These are phyloP conservation scores for Alternaria sp. DNA, from an alignment of 2,329 filamentous ascomycete species.

Conservation along the genomic window DNA sequence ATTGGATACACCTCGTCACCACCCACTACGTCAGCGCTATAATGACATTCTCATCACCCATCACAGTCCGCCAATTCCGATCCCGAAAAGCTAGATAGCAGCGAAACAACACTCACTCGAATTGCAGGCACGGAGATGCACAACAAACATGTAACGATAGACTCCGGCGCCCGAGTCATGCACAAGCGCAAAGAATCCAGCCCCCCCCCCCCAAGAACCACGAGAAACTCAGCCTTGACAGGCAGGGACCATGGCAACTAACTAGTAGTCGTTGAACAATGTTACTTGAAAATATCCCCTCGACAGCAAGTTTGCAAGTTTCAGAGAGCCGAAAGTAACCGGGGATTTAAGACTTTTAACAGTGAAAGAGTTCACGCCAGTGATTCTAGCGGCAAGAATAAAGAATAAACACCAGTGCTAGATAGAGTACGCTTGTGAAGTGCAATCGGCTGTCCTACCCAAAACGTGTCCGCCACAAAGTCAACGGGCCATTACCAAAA, in stretches of 20 bases:
- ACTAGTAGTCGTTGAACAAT: not conserved
- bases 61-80: not conserved
- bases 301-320: not conserved
- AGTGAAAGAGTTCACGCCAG: slow-evolving; percentile 6
- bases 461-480: not conserved
- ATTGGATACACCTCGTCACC: not conserved
- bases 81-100: not conserved
- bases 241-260: not conserved
- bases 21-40: not conserved
- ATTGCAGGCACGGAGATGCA: not conserved
- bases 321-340: not conserved
- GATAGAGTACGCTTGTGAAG: not conserved
- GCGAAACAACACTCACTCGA: not conserved
- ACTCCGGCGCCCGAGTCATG: no score
- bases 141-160: not conserved
- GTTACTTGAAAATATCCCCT: not conserved
- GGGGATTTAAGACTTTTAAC: not conserved
- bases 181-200: no score
- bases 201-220: not conserved
- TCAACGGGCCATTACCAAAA: not conserved
- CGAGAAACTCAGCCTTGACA: not conserved
- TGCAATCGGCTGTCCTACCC: not conserved
- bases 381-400: not conserved
- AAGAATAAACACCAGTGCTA: not conserved
- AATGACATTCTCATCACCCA: not conserved